These are phyloP conservation scores for Luffa aegyptiaca DNA, from an alignment of 306 rosid species.

Conservation along the genomic window DNA sequence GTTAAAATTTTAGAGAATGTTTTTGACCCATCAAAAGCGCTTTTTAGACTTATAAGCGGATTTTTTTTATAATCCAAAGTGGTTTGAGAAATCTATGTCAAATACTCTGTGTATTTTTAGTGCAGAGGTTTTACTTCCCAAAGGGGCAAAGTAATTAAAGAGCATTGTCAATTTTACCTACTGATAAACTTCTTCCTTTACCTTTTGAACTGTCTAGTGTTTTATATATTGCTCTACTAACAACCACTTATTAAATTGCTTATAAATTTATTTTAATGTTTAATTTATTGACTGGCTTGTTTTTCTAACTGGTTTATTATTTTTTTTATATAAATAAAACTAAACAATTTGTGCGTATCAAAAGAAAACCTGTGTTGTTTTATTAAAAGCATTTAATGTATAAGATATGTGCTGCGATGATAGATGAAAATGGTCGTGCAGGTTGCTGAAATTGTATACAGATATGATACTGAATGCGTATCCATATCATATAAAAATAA, in stretches of 20 bases:
- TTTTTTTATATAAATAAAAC: neutral
- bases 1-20: no score
- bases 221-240: neutral
- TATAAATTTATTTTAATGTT: neutral
- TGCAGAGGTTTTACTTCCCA: neutral
- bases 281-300: neutral
- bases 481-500: slow-evolving; percentile 49
- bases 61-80: no score
- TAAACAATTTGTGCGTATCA: neutral
- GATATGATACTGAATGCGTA: slow-evolving; percentile 70
- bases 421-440: slow-evolving; percentile 24
- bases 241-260: neutral
- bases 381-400: neutral
- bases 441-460: slow-evolving; percentile 84
- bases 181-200: neutral
- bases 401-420: neutral
- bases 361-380: slow-evolving; percentile 1
- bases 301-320: neutral
- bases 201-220: neutral
- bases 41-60: no score
- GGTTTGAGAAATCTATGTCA: no score
- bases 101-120: neutral
- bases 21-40: no score
- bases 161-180: neutral
- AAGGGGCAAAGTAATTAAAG: neutral